A percentile compares a stretch with the other conserved stretches of the same genome.
These are phyloP conservation scores for Trichophyton benhamiae DNA, from an alignment of 2,329 filamentous ascomycete species.

Conservation along the genomic window DNA sequence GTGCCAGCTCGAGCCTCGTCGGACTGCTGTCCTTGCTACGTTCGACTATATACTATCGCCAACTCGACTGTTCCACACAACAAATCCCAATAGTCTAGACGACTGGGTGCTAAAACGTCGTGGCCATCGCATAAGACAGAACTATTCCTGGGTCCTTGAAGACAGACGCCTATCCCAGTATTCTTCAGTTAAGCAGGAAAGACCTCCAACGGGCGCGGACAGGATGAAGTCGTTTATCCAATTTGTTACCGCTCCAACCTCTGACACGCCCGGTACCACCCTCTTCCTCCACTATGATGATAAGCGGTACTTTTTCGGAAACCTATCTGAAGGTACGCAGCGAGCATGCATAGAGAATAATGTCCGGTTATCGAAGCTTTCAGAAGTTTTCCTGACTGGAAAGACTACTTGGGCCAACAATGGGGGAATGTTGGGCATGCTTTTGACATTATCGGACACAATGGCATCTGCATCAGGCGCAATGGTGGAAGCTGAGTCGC, in stretches of 20 bases:
- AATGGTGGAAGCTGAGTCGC: conserved; percentile 31
- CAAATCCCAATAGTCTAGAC: neutral
- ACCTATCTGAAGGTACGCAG: conserved; percentile 72
- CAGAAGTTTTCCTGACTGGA: conserved; percentile 74
- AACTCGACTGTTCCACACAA: neutral
- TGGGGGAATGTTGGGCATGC: conserved; percentile 73
- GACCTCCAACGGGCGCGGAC: neutral
- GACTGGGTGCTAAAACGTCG: neutral
- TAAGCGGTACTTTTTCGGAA: conserved; percentile 75
- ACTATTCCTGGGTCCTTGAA: conserved; percentile 3
- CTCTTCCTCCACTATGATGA: conserved; percentile 69
- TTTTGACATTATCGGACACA: conserved; percentile 69
- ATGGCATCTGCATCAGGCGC: conserved; percentile 33
- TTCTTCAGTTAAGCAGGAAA: neutral
- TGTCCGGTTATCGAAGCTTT: conserved; percentile 50
- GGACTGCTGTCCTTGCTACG: neutral
- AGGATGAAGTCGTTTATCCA: conserved; percentile 63
- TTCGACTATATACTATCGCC: neutral
- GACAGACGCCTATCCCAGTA: neutral
- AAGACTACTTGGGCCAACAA: conserved; percentile 59
- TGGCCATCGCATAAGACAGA: neutral
- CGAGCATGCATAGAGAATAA: conserved; percentile 59
- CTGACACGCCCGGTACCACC: conserved; percentile 71
- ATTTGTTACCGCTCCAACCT: conserved; percentile 68
- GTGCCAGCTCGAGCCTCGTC: neutral